Evolutionary conservation across 176 grass and related monocot genomes (phyloP).

Genomic region (Musa beccarii): DNA sequence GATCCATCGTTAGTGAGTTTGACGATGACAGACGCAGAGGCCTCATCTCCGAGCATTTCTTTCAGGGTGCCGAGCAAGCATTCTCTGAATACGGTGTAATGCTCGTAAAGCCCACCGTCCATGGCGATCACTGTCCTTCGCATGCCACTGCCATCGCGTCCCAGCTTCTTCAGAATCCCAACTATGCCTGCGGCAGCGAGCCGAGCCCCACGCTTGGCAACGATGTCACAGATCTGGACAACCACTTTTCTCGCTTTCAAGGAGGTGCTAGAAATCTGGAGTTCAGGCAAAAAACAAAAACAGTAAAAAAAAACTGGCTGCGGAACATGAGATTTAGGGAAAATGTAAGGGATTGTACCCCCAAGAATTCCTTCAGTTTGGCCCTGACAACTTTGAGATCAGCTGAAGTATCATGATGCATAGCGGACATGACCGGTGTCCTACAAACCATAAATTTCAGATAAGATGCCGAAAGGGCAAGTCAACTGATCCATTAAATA

Average conservation of each 20-base stretch:
- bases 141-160: not conserved
- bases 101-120: constrained; percentile 17
- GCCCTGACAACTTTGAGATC: constrained; percentile 15
- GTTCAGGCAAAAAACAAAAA: not conserved
- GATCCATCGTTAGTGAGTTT: constrained; percentile 9
- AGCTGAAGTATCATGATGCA: constrained; percentile 18
- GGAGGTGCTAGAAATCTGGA: constrained; percentile 5
- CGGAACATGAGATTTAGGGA: not conserved
- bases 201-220: constrained; percentile 10
- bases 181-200: constrained; percentile 13
- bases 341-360: constrained; percentile 1
- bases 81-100: constrained; percentile 10
- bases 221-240: constrained; percentile 6
- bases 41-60: constrained; percentile 8
- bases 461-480: not conserved
- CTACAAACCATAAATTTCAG: constrained; percentile 1
- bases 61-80: not conserved
- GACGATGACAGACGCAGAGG: not conserved
- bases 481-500: not conserved
- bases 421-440: constrained; percentile 14
- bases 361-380: constrained; percentile 8
- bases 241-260: constrained; percentile 12
- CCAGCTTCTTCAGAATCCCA: constrained; percentile 13
- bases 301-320: too few relatives aligned
- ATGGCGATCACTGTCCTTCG: constrained; percentile 6